These are phyloP conservation scores for Erythrophleum fordii DNA, from an alignment of 306 rosid species.

Conservation along the genomic window DNA sequence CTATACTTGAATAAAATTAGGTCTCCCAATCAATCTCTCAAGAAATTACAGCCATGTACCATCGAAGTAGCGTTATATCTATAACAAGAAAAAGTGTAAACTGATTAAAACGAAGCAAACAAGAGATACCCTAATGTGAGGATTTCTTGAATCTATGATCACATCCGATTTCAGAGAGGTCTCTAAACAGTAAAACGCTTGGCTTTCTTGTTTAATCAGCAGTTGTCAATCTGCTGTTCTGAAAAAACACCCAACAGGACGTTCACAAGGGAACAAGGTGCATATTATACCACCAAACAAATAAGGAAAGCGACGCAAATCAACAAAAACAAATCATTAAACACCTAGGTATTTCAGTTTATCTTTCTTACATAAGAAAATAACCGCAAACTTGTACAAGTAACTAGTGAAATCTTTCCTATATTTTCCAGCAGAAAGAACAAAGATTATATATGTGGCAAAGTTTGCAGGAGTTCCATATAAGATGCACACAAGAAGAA, in stretches of 20 bases:
- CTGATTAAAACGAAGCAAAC: too few relatives aligned
- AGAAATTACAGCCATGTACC: background rate
- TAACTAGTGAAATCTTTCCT: constrained; percentile 40
- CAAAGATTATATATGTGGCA: constrained; percentile 35
- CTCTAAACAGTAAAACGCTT: background rate
- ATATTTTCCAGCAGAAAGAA: constrained; percentile 43
- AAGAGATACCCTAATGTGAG: too few relatives aligned
- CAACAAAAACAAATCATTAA: background rate
- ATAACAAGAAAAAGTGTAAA: too few relatives aligned
- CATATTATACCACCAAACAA: background rate
- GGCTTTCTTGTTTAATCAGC: background rate
- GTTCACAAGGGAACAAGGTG: background rate
- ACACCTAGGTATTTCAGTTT: constrained; percentile 39
- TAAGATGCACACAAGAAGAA: constrained; percentile 53
- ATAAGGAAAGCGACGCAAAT: background rate
- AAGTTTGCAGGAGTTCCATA: constrained; percentile 42
- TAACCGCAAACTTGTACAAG: constrained; percentile 42
- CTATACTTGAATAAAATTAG: too few relatives aligned
- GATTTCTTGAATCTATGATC: too few relatives aligned
- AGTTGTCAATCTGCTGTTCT: background rate
- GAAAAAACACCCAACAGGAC: background rate
- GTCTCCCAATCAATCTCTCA: background rate
- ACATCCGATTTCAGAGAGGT: too few relatives aligned
- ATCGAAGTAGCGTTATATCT: too few relatives aligned
- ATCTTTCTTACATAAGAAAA: constrained; percentile 39